Evolutionary conservation across 2,329 filamentous ascomycete genomes (phyloP).

Genomic region (Coniosporium tulheliwenetii): DNA sequence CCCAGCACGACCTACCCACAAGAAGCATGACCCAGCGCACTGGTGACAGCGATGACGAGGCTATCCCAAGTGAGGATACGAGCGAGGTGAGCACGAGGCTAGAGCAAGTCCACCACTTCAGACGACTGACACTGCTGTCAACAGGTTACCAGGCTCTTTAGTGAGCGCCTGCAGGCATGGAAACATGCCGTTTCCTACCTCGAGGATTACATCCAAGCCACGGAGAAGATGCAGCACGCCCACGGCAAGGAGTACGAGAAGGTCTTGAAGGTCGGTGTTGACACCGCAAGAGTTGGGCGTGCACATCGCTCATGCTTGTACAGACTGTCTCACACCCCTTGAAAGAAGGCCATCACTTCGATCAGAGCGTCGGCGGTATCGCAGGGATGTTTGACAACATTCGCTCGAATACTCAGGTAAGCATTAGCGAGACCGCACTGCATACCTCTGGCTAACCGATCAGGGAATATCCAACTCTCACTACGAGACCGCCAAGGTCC

Average conservation of each 20-base stretch:
- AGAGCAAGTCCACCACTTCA: background rate
- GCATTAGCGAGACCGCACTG: slow-evolving; percentile 1
- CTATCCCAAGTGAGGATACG: slow-evolving; percentile 32
- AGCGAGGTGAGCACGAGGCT: slow-evolving; percentile 19
- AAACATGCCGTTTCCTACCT: slow-evolving; percentile 87
- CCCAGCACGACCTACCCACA: slow-evolving; percentile 12
- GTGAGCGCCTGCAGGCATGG: slow-evolving; percentile 84
- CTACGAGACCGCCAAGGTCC: slow-evolving; percentile 75
- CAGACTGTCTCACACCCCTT: slow-evolving; percentile 74
- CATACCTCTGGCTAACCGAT: background rate
- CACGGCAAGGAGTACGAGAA: slow-evolving; percentile 94
- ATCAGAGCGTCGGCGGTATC: slow-evolving; percentile 73
- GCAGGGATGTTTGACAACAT: slow-evolving; percentile 90
- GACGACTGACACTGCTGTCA: slow-evolving; percentile 2
- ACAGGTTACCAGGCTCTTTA: slow-evolving; percentile 45
- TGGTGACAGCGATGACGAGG: slow-evolving; percentile 21
- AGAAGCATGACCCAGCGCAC: slow-evolving; percentile 13
- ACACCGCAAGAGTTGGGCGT: slow-evolving; percentile 2
- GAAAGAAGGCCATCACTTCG: slow-evolving; percentile 84
- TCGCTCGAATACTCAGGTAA: slow-evolving; percentile 69
- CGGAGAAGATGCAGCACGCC: slow-evolving; percentile 71
- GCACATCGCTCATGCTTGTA: slow-evolving; percentile 5
- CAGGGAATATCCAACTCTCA: slow-evolving; percentile 78
- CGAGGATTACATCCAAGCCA: slow-evolving; percentile 73
- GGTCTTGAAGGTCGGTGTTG: slow-evolving; percentile 56